phyloP scores from a whole-genome alignment of 495 filamentous ascomycete genomes.

The Thermothielavioides terrestris region DNA sequence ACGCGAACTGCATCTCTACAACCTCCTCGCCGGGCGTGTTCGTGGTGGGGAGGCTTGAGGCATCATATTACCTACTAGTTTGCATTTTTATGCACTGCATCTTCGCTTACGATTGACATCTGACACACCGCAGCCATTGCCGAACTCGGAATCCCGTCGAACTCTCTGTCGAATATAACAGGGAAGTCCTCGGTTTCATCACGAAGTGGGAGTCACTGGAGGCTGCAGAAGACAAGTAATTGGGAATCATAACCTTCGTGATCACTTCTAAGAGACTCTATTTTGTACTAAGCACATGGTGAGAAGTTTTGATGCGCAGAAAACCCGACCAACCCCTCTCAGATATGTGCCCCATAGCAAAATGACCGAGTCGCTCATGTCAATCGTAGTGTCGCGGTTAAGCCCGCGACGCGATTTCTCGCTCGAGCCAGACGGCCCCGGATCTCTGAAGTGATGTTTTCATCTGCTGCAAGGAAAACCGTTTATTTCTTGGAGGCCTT shows the following conservation, averaged over 20 bases:
- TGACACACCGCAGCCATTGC: too few relatives aligned
- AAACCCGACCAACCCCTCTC: conserved; percentile 39
- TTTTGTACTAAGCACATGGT: conserved; percentile 44
- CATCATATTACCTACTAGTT: too few relatives aligned
- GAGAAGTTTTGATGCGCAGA: conserved; percentile 38
- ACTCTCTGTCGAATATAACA: too few relatives aligned
- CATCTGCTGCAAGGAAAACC: conserved; percentile 11
- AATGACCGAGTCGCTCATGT: conserved; percentile 36
- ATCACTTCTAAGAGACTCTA: conserved; percentile 42
- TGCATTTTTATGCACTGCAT: too few relatives aligned
- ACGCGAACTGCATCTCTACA: too few relatives aligned
- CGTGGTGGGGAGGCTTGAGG: too few relatives aligned
- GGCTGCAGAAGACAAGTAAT: neutral
- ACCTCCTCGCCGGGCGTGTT: too few relatives aligned
- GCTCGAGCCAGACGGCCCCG: conserved; percentile 7
- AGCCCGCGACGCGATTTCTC: conserved; percentile 13
- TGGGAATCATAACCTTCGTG: conserved; percentile 23
- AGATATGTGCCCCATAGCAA: conserved; percentile 39
- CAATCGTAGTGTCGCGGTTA: conserved; percentile 22
- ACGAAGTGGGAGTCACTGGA: too few relatives aligned
- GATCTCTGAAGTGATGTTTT: conserved; percentile 16
- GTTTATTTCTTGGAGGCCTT: conserved; percentile 58
- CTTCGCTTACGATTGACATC: too few relatives aligned
- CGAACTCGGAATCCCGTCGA: too few relatives aligned
- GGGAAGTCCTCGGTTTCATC: too few relatives aligned